Evolutionary conservation across 179 eudicot genomes (phyloP).

Genomic region (Silene coronaria): DNA sequence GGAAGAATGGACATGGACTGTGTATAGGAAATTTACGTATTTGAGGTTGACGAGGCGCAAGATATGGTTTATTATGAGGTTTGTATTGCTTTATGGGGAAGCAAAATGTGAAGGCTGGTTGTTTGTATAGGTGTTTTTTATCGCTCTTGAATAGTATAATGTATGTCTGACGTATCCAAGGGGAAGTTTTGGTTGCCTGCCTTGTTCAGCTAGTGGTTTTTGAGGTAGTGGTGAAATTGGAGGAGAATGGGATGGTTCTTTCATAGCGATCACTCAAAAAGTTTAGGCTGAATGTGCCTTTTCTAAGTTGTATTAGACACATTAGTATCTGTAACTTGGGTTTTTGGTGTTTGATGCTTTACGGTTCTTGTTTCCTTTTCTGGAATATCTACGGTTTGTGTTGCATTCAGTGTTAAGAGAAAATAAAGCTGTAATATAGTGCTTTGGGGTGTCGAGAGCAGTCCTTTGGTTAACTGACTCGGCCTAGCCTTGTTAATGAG

Average conservation of each 20-base stretch:
- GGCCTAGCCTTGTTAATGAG: too few species aligned
- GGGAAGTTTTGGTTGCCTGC: constrained; percentile 30
- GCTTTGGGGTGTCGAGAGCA: neutral
- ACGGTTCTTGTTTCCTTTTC: neutral
- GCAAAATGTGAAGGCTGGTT: constrained; percentile 20
- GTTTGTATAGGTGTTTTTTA: constrained; percentile 25
- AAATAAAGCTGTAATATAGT: too few species aligned
- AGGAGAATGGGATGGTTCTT: constrained; percentile 23
- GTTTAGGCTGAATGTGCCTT: constrained; percentile 24
- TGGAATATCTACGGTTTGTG: neutral
- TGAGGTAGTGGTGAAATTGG: constrained; percentile 34
- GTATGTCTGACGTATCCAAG: constrained; percentile 28
- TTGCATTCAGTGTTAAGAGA: too few species aligned
- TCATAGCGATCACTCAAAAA: constrained; percentile 9
- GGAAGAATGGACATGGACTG: constrained; percentile 14
- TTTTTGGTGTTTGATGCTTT: neutral
- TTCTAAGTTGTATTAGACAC: too few species aligned
- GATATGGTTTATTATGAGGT: constrained; percentile 20
- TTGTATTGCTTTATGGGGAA: constrained; percentile 5
- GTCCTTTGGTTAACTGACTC: neutral
- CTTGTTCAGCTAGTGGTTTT: constrained; percentile 33
- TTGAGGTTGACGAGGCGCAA: constrained; percentile 7
- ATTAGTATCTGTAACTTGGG: neutral
- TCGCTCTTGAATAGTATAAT: constrained; percentile 31
- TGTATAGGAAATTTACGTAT: neutral